These are phyloP conservation scores for Claviceps sp. DNA, from an alignment of 2,329 filamentous ascomycete genomes.

Conservation along the genomic window DNA sequence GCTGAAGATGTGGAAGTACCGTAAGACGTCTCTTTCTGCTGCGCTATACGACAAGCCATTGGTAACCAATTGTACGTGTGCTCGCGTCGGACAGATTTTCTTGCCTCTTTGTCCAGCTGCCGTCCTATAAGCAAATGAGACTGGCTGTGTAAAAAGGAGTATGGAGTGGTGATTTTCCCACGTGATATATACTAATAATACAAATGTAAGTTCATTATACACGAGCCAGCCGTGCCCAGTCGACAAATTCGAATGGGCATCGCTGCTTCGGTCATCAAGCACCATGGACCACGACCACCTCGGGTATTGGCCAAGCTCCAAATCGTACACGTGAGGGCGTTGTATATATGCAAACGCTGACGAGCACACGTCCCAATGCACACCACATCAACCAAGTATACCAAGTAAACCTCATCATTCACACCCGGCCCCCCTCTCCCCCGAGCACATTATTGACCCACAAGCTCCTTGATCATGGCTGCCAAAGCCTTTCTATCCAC, in stretches of 20 bases:
- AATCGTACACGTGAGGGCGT: neutral
- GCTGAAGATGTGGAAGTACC: no score
- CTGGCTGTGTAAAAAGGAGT: no score
- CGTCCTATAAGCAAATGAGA: neutral
- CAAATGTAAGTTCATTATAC: neutral
- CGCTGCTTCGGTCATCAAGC: neutral
- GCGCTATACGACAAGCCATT: no score
- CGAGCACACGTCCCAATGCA: neutral
- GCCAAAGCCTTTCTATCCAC: conserved; percentile 50
- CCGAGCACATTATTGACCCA: conserved; percentile 6
- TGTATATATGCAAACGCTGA: neutral
- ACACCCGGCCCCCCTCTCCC: neutral
- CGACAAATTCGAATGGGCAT: neutral
- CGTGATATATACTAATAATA: neutral
- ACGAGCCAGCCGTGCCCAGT: neutral
- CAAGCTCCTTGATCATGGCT: conserved; percentile 43
- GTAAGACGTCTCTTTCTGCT: no score
- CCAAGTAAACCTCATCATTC: no score
- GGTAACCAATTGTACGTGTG: no score
- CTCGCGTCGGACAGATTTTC: neutral
- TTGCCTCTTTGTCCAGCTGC: neutral
- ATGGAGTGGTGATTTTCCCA: no score
- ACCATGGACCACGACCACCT: neutral
- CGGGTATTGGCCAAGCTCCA: neutral
- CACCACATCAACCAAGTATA: no score